Evolutionary conservation across 78 protist genomes (phyloP), one percentile per base, ranked within the genome.

Genomic region (Polysphondylium violaceum): DNA sequence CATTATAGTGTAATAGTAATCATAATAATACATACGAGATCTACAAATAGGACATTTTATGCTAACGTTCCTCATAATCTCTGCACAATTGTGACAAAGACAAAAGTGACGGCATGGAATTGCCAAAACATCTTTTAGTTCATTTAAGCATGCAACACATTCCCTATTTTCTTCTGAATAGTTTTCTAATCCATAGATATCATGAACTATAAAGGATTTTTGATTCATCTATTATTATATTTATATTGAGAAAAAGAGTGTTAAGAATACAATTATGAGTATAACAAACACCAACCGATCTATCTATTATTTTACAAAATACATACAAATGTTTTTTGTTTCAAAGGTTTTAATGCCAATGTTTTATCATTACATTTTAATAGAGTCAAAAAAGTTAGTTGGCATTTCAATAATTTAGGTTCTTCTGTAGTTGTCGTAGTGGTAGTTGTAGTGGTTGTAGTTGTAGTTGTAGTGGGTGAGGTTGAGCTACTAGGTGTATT

Each of bases 81-180:
- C 89, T 1, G 91, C 91, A 83, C 91, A 83, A 44, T 83, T 83
- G 11, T 58, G 21, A 58, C 91, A 83, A 11, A 83, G 35, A 56
- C 79, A 83, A 58, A 83, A 83, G 38, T 83, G 91, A 27, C 91
- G 31, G 21, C 91, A 83, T n/a, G 91, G 91, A 33, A 83, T 83
- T 29, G 79, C 81, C 8, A 83, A 47, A 19, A 69, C 68, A 38
- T 83, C 91, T 51, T 69, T 83, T 38, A 55, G 73, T n/a, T 83
- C 91, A 29, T 23, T 59, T 74, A 83, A 69, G 59, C 91, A 83
- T 19, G 74, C 65, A 23, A 83, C 77, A 83, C 91, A 83, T 59
- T 69, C 77, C 23, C 40, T 59, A 2, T 7, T 38, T 16, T 65
- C 73, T 1, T 74, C 68, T 1, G 74, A 55, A 36, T 40, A 27